These are phyloP conservation scores for Singerocomus rubriflavus DNA, from an alignment of 1,284 basidiomycete species.

Conservation along the genomic window DNA sequence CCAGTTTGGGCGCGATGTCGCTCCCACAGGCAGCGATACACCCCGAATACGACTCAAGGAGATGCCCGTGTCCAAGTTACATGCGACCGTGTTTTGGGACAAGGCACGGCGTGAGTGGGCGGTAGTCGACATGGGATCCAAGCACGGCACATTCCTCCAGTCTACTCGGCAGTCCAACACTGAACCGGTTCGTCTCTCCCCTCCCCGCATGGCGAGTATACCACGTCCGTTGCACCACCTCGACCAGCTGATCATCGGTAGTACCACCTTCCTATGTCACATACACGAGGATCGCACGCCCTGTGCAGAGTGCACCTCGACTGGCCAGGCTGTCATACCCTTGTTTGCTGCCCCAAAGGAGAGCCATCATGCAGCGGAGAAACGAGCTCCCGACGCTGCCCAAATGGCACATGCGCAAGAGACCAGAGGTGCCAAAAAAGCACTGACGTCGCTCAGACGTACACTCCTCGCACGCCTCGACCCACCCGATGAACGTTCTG, in stretches of 20 bases:
- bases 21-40: constrained; percentile 44
- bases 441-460: constrained; percentile 59
- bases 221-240: constrained; percentile 60
- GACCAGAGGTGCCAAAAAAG: constrained; percentile 51
- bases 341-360: constrained; percentile 46
- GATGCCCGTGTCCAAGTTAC: constrained; percentile 76
- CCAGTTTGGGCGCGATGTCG: constrained; percentile 67
- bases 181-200: constrained; percentile 50
- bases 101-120: constrained; percentile 54
- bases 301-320: constrained; percentile 57
- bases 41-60: constrained; percentile 74
- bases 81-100: constrained; percentile 74
- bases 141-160: constrained; percentile 69
- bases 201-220: constrained; percentile 60
- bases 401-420: constrained; percentile 20
- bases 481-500: constrained; percentile 6
- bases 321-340: constrained; percentile 52
- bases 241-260: constrained; percentile 62
- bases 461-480: constrained; percentile 53
- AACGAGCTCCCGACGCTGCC: constrained; percentile 34
- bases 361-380: constrained; percentile 28
- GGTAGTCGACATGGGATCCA: constrained; percentile 78
- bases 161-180: constrained; percentile 22
- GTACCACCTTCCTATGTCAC: constrained; percentile 66
- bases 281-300: constrained; percentile 59